Evolutionary conservation across 805 yeast species (phyloP).

Genomic region (Wickerhamia fluorescens): DNA sequence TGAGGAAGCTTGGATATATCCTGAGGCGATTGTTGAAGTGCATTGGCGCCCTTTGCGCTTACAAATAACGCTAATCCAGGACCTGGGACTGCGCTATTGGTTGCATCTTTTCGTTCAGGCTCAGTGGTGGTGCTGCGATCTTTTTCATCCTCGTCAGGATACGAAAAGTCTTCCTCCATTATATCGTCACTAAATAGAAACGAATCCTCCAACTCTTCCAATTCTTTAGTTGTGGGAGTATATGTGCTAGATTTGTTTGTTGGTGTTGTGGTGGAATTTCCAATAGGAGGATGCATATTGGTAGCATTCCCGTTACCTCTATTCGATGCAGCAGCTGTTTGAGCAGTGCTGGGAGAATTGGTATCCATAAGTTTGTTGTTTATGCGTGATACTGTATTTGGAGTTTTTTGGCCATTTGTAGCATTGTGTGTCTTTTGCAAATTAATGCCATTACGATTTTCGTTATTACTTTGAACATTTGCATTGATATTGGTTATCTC

Average conservation of each 20-base stretch:
- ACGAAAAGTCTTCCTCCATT: constrained; percentile 13
- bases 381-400: constrained; percentile 1
- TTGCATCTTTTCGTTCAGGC: constrained; percentile 2
- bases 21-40: constrained; percentile 36
- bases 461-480: neutral
- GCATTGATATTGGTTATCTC: too few relatives aligned
- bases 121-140: constrained; percentile 1
- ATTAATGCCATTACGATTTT: neutral
- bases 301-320: neutral
- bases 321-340: neutral
- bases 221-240: constrained; percentile 5
- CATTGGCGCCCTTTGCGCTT: constrained; percentile 58
- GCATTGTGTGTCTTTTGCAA: too few relatives aligned
- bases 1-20: constrained; percentile 48
- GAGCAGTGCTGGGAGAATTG: too few relatives aligned
- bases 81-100: constrained; percentile 1
- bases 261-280: constrained; percentile 1
- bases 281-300: too few relatives aligned
- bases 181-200: constrained; percentile 34
- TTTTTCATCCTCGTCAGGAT: constrained; percentile 1
- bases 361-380: too few relatives aligned
- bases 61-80: constrained; percentile 39
- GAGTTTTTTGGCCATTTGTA: neutral
- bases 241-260: constrained; percentile 3
- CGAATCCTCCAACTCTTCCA: constrained; percentile 36